Conservation (phyloP, 2,329 filamentous ascomycete species). For the Pseudocercospora cruenta region DNA sequence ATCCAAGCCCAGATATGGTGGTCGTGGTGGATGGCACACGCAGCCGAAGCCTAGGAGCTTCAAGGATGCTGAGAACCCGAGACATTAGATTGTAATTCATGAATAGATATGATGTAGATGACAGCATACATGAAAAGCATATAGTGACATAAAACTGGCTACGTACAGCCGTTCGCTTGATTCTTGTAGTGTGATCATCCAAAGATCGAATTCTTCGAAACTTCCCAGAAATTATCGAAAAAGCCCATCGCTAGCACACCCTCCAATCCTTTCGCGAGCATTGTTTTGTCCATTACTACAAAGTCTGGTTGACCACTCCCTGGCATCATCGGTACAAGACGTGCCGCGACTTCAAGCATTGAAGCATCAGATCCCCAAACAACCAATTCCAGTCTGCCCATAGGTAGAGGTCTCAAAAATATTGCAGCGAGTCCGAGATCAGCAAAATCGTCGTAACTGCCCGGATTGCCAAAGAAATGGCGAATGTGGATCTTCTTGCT, state of each 20-base stretch:
- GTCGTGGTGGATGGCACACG: slow-evolving; percentile 18
- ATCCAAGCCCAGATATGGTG: slow-evolving; percentile 28
- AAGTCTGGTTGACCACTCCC: slow-evolving; percentile 63
- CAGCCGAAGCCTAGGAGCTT: slow-evolving; percentile 21
- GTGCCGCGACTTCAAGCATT: slow-evolving; percentile 54
- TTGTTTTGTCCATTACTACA: slow-evolving; percentile 51
- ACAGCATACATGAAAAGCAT: slow-evolving; percentile 1
- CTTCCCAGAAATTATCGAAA: slow-evolving; percentile 58
- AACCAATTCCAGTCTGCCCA: slow-evolving; percentile 57
- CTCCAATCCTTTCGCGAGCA: slow-evolving; percentile 56
- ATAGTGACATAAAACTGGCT: neutral
- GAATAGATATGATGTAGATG: neutral
- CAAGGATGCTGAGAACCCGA: slow-evolving; percentile 9
- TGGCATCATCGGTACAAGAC: slow-evolving; percentile 59
- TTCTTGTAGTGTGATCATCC: slow-evolving; percentile 14
- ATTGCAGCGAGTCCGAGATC: slow-evolving; percentile 50
- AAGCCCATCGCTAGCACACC: slow-evolving; percentile 60
- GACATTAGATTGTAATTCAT: neutral
- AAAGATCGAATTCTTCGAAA: slow-evolving; percentile 53
- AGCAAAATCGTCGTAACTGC: slow-evolving; percentile 11
- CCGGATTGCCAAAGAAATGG: slow-evolving; percentile 3
- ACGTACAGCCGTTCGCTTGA: neutral
- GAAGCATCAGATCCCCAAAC: slow-evolving; percentile 58
- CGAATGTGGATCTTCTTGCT: slow-evolving; percentile 18
- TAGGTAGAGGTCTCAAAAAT: slow-evolving; percentile 54